Percentiles rank a stretch among this genome's conserved stretches.
phyloP scores from a whole-genome alignment of 345 rosid species.

The Eucalyptus lansdowneana region DNA sequence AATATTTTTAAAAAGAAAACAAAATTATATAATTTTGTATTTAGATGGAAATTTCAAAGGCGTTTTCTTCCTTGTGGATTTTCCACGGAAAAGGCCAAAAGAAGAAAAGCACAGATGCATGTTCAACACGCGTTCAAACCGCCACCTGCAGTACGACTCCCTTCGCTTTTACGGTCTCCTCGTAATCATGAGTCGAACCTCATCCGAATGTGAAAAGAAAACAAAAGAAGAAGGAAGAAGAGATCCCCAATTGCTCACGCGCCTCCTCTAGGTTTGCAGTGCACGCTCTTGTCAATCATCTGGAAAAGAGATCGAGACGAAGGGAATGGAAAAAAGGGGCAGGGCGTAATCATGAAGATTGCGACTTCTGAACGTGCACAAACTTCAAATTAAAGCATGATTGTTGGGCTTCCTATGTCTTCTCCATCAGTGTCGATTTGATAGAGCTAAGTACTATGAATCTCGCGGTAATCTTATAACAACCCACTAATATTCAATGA shows the following conservation, averaged over 20 bases:
- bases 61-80: not conserved
- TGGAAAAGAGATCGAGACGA: not conserved
- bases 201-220: not conserved
- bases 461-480: not conserved
- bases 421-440: not conserved
- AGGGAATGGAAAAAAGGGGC: not conserved
- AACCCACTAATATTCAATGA: rapidly evolving
- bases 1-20: not conserved
- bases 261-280: not conserved
- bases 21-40: not conserved
- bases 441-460: not conserved
- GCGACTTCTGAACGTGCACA: not conserved
- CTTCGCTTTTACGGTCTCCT: not conserved
- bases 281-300: not conserved
- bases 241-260: not conserved
- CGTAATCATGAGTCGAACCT: not conserved
- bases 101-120: not conserved
- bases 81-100: not conserved
- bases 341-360: not conserved
- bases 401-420: not conserved
- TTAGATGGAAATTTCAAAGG: not conserved
- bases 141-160: rapidly evolving
- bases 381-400: not conserved
- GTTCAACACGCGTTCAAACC: not conserved
- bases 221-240: not conserved